Conservation (phyloP, 768 basidiomycete genomes). For the Tricholoma matsutake region DNA sequence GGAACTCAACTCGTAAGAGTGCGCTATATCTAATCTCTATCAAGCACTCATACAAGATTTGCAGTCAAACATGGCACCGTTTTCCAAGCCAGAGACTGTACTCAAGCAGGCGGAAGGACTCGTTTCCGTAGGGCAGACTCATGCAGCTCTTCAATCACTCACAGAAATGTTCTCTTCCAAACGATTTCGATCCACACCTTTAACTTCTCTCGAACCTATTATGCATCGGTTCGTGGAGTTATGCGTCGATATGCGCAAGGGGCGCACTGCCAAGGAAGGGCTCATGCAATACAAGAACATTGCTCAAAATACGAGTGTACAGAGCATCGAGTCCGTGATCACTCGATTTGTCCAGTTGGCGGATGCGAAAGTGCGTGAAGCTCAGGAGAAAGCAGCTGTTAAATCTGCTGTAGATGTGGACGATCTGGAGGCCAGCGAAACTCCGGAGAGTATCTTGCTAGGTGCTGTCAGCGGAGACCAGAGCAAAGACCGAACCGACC, state of each 20-base stretch:
- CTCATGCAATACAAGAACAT: conserved; percentile 98
- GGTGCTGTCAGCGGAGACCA: conserved; percentile 88
- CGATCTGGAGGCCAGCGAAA: conserved; percentile 94
- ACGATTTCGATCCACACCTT: conserved; percentile 88
- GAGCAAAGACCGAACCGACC: conserved; percentile 91
- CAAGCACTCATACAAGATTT: neutral
- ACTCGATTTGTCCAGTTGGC: conserved; percentile 79
- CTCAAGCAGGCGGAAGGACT: conserved; percentile 94
- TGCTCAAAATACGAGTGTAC: conserved; percentile 88
- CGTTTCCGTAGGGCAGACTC: conserved; percentile 86
- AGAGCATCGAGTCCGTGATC: conserved; percentile 89
- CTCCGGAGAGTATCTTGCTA: conserved; percentile 87
- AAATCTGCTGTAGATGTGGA: conserved; percentile 80
- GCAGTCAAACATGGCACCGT: conserved; percentile 71
- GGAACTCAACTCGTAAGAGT: conserved; percentile 5
- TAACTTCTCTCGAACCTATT: conserved; percentile 90
- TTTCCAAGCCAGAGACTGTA: conserved; percentile 87
- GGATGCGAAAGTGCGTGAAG: conserved; percentile 79
- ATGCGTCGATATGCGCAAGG: conserved; percentile 93
- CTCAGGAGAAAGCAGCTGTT: conserved; percentile 83
- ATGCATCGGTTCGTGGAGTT: conserved; percentile 95
- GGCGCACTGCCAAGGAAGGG: conserved; percentile 90
- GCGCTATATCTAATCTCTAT: neutral
- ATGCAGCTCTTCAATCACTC: conserved; percentile 86
- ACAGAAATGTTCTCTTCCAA: conserved; percentile 93